Evolutionary conservation across 768 basidiomycete species (phyloP), one percentile per base, ranked within the genome.

Genomic region (Nidula microcarpa): DNA sequence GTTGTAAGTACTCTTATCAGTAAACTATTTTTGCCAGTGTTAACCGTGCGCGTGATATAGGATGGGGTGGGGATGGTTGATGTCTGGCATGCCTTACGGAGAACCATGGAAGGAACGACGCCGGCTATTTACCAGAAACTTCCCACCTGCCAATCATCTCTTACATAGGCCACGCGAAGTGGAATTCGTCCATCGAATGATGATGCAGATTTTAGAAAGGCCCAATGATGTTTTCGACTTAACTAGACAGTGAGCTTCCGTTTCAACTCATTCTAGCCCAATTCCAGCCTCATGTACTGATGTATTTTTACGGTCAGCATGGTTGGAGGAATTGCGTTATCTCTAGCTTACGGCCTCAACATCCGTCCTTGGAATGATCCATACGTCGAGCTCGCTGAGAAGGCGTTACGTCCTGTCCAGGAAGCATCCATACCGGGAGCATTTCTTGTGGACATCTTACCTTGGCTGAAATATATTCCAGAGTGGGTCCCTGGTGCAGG

Each of bases 401-500:
- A 68, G 5, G 74, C 76, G 2, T 58, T 73, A 8, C 56, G 67
- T 5, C 62, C 64, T 4, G 59, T 76, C 44, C 61, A 60, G 7
- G 56, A 62, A 33, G 75, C 75, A 1, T 62, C 68, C 0, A 58
- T 70, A n/a, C 74, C 74, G 1, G 79, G 77, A 11, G 56, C 67
- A 35, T 80, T 72, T 54, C 62, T 80, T 4, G 78, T 84, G 5
- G 79, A 82, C 48, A 47, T 63, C 7, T 45, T 78, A 1, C 74
- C 74, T 0, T 37, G 62, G 6, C 64, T 76, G 16, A 70, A 70
- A 57, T 64, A 79, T 55, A 60, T 86, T 0, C 86, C 86, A 0
- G 58, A 62, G 43, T 87, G 80, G 80, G 61, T 81, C 35, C 86
- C 86, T 3, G 86, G 84, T 13, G 77, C 81, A 0, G 74, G 74